Base-by-base conservation (phyloP, 1,284 basidiomycete species). In the Leccinum subrobustum region DNA sequence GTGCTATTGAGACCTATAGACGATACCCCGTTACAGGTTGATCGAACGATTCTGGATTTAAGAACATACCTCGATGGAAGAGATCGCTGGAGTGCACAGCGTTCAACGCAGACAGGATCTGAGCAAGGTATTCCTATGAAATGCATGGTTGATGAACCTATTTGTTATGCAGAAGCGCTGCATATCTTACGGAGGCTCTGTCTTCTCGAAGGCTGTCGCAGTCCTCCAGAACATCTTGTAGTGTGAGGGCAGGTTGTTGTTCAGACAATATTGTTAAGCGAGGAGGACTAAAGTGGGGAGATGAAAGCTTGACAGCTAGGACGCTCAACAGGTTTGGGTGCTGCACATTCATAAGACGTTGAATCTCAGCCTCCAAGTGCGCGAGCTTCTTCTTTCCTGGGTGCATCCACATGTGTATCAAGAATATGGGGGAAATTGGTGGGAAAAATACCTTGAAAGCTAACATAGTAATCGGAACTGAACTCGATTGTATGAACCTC, bases 161-260 rank as follows among this genome's bases (percentile, higher is more conserved):
- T 31, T 14, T 5, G 3, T 9, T 6, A 9, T 2, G 8, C 16
- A 35, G 2, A 55, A 27, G 54, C 20, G 42, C 54, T 14, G 75
- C 77, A 35, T 1, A 11, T 23, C 70, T 63, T 63, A 89, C 87
- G 31, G 79, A 78, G n/a, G 84, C 86, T 33, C 87, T 79, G 37
- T 86, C 86, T 71, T 91, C 88, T 53, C 83, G 79, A 35, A 91
- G 73, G 20, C 77, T 79, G 50, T 88, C 84, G 59, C 82, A 85
- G 66, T 92, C 87, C 61, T 88, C 83, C 16, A 92, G 75, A 6
- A 92, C 81, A 64, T 91, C 88, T 39, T 83, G 77, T 20, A 92
- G 71, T 0, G 84, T 88, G 56, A 90, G 74, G 0, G 83, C 71
- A 0, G 89, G 88, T 0, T 79, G 77, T 68, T 87, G 83, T 67